These are phyloP conservation scores for Solanum ossicruentum DNA, from an alignment of 257 asterid species.

Conservation along the genomic window DNA sequence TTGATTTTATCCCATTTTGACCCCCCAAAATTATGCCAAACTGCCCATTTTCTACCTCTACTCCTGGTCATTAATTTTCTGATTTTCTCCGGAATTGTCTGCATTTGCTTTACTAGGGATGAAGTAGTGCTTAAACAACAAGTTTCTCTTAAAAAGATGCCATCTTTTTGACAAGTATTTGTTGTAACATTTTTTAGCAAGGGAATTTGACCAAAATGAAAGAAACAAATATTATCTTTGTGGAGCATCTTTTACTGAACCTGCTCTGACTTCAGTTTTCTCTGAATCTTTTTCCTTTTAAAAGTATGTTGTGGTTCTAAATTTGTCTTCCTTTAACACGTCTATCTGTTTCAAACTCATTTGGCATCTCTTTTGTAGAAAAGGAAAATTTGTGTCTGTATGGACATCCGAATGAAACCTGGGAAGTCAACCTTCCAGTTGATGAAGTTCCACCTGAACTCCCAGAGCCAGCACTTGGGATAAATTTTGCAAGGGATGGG, in stretches of 20 bases:
- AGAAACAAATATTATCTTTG: not conserved
- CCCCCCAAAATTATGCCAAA: not conserved
- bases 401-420: slow-evolving; percentile 74
- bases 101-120: not conserved
- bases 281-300: not conserved
- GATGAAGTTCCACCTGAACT: slow-evolving; percentile 24
- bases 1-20: not conserved
- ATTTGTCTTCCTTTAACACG: not conserved
- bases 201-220: not conserved
- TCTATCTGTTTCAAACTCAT: not conserved
- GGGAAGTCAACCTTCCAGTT: slow-evolving; percentile 91
- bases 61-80: not conserved
- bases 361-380: slow-evolving; percentile 22
- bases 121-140: not conserved
- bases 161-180: not conserved
- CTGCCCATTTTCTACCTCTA: not conserved
- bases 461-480: slow-evolving; percentile 93
- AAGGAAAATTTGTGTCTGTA: slow-evolving; percentile 86
- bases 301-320: not conserved
- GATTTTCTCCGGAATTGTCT: not conserved
- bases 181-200: not conserved
- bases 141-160: not conserved
- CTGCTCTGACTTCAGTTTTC: not conserved
- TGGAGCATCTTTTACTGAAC: not conserved
- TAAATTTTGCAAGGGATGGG: slow-evolving; percentile 90